Evolutionary conservation across 1,139 yeast genomes (phyloP).

Genomic region (Tardiomyces depauwii): DNA sequence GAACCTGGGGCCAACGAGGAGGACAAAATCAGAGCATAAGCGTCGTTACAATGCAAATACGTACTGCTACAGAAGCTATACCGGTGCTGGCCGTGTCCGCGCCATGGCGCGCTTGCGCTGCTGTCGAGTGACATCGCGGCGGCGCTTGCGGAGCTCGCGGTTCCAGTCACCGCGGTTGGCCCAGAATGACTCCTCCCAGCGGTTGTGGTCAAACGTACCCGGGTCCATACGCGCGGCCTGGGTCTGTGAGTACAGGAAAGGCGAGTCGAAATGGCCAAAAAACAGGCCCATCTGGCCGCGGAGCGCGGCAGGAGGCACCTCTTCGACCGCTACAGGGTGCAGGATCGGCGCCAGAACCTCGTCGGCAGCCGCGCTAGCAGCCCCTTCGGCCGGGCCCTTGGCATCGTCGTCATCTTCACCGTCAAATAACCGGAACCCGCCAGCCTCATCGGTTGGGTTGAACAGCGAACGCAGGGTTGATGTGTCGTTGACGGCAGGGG

Average conservation of each 20-base stretch:
- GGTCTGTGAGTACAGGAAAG: conserved; percentile 75
- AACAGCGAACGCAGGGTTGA: conserved; percentile 14
- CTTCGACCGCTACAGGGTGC: not conserved
- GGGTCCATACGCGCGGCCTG: conserved; percentile 48
- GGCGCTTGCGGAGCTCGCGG: conserved; percentile 61
- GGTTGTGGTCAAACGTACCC: conserved; percentile 28
- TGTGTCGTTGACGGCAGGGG: conserved; percentile 4
- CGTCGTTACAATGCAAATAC: not conserved
- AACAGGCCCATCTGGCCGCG: conserved; percentile 44
- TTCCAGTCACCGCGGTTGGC: conserved; percentile 72
- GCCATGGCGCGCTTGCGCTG: conserved; percentile 31
- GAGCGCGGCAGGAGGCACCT: conserved; percentile 7
- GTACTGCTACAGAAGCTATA: conserved; percentile 1
- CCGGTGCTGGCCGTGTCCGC: conserved; percentile 4
- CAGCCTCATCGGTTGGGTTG: conserved; percentile 10
- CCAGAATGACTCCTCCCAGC: conserved; percentile 76
- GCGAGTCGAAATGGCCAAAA: conserved; percentile 76
- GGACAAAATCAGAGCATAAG: too few species aligned
- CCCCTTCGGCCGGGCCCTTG: conserved; percentile 15
- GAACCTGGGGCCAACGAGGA: too few species aligned
- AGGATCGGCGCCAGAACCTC: conserved; percentile 18
- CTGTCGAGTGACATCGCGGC: conserved; percentile 60
- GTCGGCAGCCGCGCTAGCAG: conserved; percentile 1
- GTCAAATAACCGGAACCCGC: conserved; percentile 7
- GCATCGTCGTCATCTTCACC: conserved; percentile 6